Evolutionary conservation across 2,329 filamentous ascomycete species (phyloP).

Genomic region (Didymella sp.): DNA sequence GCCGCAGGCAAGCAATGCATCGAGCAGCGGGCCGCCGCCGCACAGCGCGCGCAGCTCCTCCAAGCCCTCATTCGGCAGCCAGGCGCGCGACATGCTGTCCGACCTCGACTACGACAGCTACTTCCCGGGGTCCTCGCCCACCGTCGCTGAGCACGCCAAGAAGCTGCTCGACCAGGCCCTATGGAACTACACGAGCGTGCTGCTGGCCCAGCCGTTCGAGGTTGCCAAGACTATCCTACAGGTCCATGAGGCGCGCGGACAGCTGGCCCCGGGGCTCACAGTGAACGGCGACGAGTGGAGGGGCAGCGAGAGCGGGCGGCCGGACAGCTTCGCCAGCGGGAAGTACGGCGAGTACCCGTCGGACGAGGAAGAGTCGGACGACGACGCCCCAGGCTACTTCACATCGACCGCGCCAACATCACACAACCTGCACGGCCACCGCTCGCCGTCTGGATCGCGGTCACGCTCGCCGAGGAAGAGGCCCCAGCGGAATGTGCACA

Average conservation of each 20-base stretch:
- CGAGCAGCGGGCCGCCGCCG: constrained; percentile 39
- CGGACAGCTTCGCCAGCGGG: constrained; percentile 43
- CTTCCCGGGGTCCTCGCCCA: constrained; percentile 75
- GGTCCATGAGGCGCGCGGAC: constrained; percentile 63
- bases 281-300: not conserved
- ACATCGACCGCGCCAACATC: constrained; percentile 69
- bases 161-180: constrained; percentile 82
- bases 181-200: constrained; percentile 88
- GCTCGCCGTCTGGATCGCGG: constrained; percentile 40
- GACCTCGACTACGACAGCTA: constrained; percentile 94
- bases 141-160: constrained; percentile 72
- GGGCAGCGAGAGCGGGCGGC: constrained; percentile 31
- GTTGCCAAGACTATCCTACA: constrained; percentile 94
- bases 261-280: constrained; percentile 16
- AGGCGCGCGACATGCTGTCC: constrained; percentile 83
- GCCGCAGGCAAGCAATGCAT: constrained; percentile 17
- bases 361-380: constrained; percentile 79
- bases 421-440: constrained; percentile 47
- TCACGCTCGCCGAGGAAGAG: constrained; percentile 41
- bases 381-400: constrained; percentile 78
- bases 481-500: constrained; percentile 44
- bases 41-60: constrained; percentile 44
- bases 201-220: constrained; percentile 95
- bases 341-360: constrained; percentile 56
- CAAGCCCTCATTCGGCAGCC: constrained; percentile 61